Percentiles rank a stretch among this genome's conserved stretches.
These are phyloP conservation scores for Tolypocladium ovalisporum DNA, from an alignment of 2,329 filamentous ascomycete species.

Conservation along the genomic window DNA sequence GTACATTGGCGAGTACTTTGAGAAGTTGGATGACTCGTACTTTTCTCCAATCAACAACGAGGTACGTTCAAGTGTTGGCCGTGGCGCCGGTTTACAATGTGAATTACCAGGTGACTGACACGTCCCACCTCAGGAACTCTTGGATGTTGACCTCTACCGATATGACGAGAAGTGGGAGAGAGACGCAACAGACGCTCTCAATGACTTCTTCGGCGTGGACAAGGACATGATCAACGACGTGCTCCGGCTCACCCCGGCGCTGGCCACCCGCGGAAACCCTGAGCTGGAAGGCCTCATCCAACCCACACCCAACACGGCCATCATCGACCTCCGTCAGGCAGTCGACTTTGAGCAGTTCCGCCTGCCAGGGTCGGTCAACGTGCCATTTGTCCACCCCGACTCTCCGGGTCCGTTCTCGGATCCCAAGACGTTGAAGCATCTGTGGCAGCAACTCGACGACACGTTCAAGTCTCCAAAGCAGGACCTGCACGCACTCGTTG, in stretches of 20 bases:
- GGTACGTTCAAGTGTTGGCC: constrained; percentile 8
- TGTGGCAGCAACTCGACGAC: constrained; percentile 36
- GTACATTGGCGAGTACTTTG: constrained; percentile 49
- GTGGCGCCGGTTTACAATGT: not conserved
- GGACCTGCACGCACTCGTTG: constrained; percentile 11
- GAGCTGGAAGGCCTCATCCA: constrained; percentile 5
- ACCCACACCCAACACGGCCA: constrained; percentile 15
- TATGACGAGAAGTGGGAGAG: constrained; percentile 44
- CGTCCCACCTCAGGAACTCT: constrained; percentile 23
- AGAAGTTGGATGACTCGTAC: constrained; percentile 35
- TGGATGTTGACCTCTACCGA: constrained; percentile 35
- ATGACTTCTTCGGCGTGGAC: constrained; percentile 16
- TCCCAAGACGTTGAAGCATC: constrained; percentile 25
- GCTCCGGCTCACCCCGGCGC: constrained; percentile 2
- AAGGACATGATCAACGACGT: constrained; percentile 3
- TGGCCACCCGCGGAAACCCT: not conserved
- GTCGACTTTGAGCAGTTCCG: constrained; percentile 29
- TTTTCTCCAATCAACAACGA: constrained; percentile 39
- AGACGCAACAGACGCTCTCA: constrained; percentile 24
- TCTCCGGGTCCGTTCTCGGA: constrained; percentile 35
- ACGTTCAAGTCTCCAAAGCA: constrained; percentile 22
- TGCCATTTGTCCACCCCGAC: constrained; percentile 27
- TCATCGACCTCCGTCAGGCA: constrained; percentile 33
- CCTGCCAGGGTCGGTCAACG: constrained; percentile 31
- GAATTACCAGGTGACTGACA: not conserved